A percentile compares a stretch with the other conserved stretches of the same genome.
Evolutionary conservation across 1,284 basidiomycete genomes (phyloP).

Genomic region (Boletus smithii): DNA sequence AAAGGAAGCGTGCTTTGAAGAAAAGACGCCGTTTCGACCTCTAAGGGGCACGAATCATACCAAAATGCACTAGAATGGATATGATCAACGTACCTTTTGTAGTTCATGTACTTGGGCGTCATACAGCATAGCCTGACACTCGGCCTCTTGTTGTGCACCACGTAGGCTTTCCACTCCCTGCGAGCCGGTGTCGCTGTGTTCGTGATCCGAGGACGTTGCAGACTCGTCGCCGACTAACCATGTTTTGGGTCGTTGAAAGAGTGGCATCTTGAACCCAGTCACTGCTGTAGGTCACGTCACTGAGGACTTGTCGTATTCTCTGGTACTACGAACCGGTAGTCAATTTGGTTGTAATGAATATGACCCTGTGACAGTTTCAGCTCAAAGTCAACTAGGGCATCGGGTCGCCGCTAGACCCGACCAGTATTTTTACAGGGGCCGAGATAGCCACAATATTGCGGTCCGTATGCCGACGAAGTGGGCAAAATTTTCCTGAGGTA

Average conservation of each 20-base stretch:
- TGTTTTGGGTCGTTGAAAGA: conserved; percentile 24
- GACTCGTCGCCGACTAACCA: conserved; percentile 17
- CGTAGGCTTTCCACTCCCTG: conserved; percentile 6
- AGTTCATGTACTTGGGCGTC: conserved; percentile 27
- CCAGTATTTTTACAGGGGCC: too few species aligned
- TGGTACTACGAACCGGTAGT: too few species aligned
- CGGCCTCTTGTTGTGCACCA: conserved; percentile 19
- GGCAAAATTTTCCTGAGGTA: too few species aligned
- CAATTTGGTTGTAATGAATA: too few species aligned
- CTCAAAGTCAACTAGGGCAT: too few species aligned
- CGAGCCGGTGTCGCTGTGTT: conserved; percentile 1
- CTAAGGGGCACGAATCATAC: conserved; percentile 7
- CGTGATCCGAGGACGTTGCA: conserved; percentile 18
- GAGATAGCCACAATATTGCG: too few species aligned
- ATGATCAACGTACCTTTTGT: conserved; percentile 15
- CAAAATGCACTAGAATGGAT: not conserved
- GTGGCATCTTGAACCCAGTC: conserved; percentile 14
- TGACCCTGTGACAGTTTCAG: too few species aligned
- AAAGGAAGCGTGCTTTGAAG: conserved; percentile 42
- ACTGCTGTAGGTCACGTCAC: not conserved
- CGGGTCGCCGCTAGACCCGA: too few species aligned
- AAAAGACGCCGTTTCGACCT: conserved; percentile 21
- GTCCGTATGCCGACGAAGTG: too few species aligned
- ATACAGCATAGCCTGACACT: conserved; percentile 20
- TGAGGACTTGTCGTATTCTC: too few species aligned